Evolutionary conservation across 2,329 filamentous ascomycete genomes (phyloP).

Genomic region (Talaromyces albobiverticillius): DNA sequence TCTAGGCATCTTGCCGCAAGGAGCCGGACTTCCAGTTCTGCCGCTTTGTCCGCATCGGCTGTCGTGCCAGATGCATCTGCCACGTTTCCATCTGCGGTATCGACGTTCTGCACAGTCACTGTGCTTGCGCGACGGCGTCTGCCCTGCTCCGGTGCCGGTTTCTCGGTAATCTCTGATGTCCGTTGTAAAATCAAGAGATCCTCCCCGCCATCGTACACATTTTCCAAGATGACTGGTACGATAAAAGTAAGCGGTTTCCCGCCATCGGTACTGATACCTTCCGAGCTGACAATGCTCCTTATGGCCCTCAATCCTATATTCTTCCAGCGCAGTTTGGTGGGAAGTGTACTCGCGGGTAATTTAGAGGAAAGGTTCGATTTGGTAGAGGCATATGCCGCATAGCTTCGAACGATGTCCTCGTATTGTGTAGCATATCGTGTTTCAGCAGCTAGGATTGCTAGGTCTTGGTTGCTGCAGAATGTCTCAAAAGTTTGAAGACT

Average conservation of each 20-base stretch:
- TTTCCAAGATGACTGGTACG: conserved; percentile 81
- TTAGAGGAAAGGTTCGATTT: conserved; percentile 44
- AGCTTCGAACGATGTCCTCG: conserved; percentile 74
- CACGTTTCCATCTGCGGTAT: conserved; percentile 66
- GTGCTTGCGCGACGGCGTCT: conserved; percentile 71
- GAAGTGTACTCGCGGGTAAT: conserved; percentile 58
- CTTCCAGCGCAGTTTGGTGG: conserved; percentile 75
- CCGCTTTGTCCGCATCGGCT: conserved; percentile 82
- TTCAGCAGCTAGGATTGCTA: conserved; percentile 79
- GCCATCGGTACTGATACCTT: conserved; percentile 71
- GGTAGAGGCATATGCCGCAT: conserved; percentile 75
- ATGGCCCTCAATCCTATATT: conserved; percentile 74
- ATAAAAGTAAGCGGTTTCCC: conserved; percentile 74
- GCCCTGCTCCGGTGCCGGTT: conserved; percentile 46
- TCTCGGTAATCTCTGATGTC: conserved; percentile 67
- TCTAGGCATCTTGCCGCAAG: conserved; percentile 83
- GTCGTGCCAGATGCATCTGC: conserved; percentile 69
- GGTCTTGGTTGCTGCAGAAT: conserved; percentile 86
- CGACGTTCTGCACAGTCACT: conserved; percentile 70
- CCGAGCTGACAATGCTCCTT: conserved; percentile 74
- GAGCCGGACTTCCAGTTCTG: conserved; percentile 82
- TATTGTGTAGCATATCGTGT: conserved; percentile 80
- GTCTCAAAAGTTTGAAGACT: conserved; percentile 81
- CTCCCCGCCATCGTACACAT: conserved; percentile 65
- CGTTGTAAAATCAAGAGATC: conserved; percentile 68